Conservation (phyloP, 306 rosid species). For the cucumber (Cucumis sativus) region DNA sequence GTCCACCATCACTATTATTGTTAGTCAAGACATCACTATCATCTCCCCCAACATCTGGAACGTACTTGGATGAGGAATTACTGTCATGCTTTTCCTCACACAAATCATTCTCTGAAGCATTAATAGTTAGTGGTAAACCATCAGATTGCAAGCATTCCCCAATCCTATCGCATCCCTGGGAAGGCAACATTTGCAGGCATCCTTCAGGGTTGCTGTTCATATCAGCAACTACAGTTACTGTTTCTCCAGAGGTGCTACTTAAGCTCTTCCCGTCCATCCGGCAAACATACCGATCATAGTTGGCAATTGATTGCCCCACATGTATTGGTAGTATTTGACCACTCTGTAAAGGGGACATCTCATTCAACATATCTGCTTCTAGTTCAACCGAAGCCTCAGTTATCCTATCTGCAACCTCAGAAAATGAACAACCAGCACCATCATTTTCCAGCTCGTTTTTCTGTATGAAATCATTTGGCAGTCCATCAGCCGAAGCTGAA, state of each 20-base stretch:
- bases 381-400: conserved; percentile 20
- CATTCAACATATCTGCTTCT: conserved; percentile 26
- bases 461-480: conserved; percentile 20
- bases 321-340: conserved; percentile 23
- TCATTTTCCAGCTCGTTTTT: conserved; percentile 24
- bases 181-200: conserved; percentile 18
- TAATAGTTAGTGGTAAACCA: conserved; percentile 26
- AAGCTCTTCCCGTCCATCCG: conserved; percentile 22
- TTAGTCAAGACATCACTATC: conserved; percentile 8
- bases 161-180: conserved; percentile 18
- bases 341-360: conserved; percentile 18
- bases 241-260: conserved; percentile 28
- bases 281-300: conserved; percentile 17
- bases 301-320: conserved; percentile 17
- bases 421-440: conserved; percentile 19
- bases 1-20: conserved; percentile 14
- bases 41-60: conserved; percentile 10
- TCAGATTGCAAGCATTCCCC: conserved; percentile 24
- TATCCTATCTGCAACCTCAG: conserved; percentile 18
- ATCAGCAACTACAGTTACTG: conserved; percentile 21
- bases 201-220: conserved; percentile 19
- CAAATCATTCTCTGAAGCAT: conserved; percentile 18
- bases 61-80: conserved; percentile 4
- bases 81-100: conserved; percentile 14
- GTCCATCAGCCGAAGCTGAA: conserved; percentile 4